Evolutionary conservation across 2,329 filamentous ascomycete species (phyloP), one percentile per base, ranked within the genome.

Genomic region (Neurospora sp.): DNA sequence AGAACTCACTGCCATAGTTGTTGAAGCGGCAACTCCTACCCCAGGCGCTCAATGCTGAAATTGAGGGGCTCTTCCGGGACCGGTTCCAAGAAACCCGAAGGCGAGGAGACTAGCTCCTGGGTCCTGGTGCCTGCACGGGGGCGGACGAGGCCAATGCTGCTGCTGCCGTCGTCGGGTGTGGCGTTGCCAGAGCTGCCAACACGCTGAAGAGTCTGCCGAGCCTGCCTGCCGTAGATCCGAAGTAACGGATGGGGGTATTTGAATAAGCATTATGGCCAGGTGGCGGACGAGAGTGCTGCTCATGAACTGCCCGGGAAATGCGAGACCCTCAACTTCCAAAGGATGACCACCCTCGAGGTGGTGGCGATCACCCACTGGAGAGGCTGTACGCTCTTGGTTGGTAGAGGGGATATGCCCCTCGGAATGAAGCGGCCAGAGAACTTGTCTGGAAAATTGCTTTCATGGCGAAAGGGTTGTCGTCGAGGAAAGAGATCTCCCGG

Each of bases 171-270:
- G 39, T 40, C 39, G 39, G 39, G 39, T 40, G 15, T 40, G 39
- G 39, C 39, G 39, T 40, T 40, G 41, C 17, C 17, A 8, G 4
- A 43, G 41, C 41, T n/a, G 17, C 17, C 17, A 43, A 78, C 75
- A 78, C 74, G 74, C 74, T 74, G 75, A 76, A 76, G 73, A 76
- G 75, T 33, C 75, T 74, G 71, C 74, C 69, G 70, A 74, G 73
- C 72, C 73, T 72, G 71, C 71, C 72, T 69, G 69, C 73, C 52
- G 8, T 57, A 57, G 70, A 73, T 72, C 69, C 71, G 70, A 70
- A 52, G 10, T 23, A 23, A 28, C 43, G 19, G 43, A 52, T 52
- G 43, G 43, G 70, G 19, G 43, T 52, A 28, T 52, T 52, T 52
- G 43, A 52, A 28, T 15, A 28, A 23, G 43, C 43, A 52, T 28